Percentiles rank a stretch among this genome's conserved stretches.
These are phyloP conservation scores for Phytophthora syringae DNA, from an alignment of 352 stramenopile species.

Conservation along the genomic window DNA sequence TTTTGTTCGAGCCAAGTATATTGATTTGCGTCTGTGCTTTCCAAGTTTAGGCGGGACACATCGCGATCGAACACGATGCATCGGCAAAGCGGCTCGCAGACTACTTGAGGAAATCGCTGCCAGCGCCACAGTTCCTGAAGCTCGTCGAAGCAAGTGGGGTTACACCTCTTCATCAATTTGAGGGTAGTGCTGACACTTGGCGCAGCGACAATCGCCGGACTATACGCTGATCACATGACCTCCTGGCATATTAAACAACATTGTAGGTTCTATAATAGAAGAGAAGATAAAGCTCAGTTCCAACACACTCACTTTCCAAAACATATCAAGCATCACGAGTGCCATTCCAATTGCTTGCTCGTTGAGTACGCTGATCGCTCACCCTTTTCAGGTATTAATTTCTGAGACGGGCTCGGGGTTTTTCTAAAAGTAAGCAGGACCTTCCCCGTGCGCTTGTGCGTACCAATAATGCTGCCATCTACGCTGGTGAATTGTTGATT, in stretches of 20 bases:
- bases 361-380: not conserved
- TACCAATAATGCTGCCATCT: conserved; percentile 7
- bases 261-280: no score
- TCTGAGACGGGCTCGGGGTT: not conserved
- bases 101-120: not conserved
- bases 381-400: not conserved
- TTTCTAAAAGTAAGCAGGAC: conserved; percentile 15
- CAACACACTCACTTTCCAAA: no score
- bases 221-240: no score
- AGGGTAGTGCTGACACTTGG: no score
- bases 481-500: conserved; percentile 8
- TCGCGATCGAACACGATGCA: not conserved
- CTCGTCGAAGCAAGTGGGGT: not conserved
- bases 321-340: no score
- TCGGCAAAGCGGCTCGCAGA: not conserved
- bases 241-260: no score
- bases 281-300: no score
- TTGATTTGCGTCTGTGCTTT: not conserved
- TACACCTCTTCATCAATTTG: not conserved
- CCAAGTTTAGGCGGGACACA: not conserved
- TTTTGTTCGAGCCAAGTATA: conserved; percentile 1
- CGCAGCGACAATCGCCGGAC: no score
- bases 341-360: no score
- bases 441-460: conserved; percentile 3
- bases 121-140: not conserved